phyloP scores from a whole-genome alignment of 371 early-diverging fungal genomes.

The Apophysomyces sp. region DNA sequence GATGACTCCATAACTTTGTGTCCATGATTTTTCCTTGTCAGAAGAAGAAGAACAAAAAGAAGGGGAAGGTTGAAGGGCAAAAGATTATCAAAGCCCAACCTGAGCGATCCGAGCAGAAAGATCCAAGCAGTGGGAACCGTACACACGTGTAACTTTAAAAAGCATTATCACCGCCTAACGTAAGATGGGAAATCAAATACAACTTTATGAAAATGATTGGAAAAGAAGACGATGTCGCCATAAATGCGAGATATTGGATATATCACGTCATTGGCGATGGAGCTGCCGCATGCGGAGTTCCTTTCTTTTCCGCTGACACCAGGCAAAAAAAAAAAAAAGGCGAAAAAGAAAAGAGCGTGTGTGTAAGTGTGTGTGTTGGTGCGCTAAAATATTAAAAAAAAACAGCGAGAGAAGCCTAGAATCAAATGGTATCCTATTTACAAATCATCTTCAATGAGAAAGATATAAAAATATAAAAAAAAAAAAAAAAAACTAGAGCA shows the following conservation, averaged over 20 bases:
- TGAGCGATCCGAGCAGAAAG: neutral
- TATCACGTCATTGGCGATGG: neutral
- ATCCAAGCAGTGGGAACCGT: neutral
- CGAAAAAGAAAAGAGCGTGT: neutral
- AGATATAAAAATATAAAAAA: neutral
- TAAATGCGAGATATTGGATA: neutral
- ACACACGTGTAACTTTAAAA: neutral
- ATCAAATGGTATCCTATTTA: too few relatives aligned
- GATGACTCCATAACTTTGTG: neutral
- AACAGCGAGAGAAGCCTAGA: too few relatives aligned
- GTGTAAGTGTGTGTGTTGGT: too few relatives aligned
- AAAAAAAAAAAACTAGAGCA: neutral
- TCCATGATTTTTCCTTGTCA: neutral
- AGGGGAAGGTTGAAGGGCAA: neutral
- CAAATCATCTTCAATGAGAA: too few relatives aligned
- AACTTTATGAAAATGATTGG: slow-evolving; percentile 1
- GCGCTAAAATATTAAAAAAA: too few relatives aligned
- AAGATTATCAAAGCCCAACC: neutral
- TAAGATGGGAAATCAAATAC: neutral
- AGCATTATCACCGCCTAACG: neutral
- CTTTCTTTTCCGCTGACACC: neutral
- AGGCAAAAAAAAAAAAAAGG: neutral
- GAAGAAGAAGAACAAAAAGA: neutral
- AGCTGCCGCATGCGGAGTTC: neutral
- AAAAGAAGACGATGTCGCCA: slow-evolving; percentile 2